Conservation (phyloP, 2,329 filamentous ascomycete species). For the Fusarium protoensiforme region DNA sequence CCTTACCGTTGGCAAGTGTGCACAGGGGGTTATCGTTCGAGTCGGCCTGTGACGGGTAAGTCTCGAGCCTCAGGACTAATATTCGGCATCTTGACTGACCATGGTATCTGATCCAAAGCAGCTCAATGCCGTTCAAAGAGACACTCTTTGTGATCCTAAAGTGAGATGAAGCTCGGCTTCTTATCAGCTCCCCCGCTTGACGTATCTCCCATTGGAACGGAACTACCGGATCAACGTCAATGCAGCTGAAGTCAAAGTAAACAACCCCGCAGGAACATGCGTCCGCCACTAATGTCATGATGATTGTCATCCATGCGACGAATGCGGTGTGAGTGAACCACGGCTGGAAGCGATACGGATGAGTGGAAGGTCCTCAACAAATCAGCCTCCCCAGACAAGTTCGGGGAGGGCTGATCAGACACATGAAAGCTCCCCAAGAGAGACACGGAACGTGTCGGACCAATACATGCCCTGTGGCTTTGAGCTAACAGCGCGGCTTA, state of each 20-base stretch:
- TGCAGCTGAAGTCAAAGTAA: neutral
- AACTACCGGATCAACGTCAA: neutral
- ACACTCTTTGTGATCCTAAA: neutral
- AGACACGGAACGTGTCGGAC: neutral
- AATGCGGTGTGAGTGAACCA: neutral
- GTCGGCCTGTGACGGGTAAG: neutral
- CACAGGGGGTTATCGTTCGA: constrained; percentile 2
- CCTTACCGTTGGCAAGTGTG: constrained; percentile 28
- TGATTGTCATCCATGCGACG: constrained; percentile 5
- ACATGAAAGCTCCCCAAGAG: neutral
- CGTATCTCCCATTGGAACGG: neutral
- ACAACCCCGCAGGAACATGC: constrained; percentile 11
- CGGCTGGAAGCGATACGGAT: too few relatives aligned
- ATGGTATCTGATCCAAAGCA: neutral
- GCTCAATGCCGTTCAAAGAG: neutral
- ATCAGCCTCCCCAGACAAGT: neutral
- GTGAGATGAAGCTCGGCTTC: neutral
- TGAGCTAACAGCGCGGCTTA: neutral
- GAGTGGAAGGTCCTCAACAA: too few relatives aligned
- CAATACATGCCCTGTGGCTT: constrained; percentile 1
- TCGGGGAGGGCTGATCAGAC: neutral
- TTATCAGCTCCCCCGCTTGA: neutral
- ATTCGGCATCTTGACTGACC: neutral
- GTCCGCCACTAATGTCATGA: constrained; percentile 20
- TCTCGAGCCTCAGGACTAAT: fast-evolving